phyloP scores from a whole-genome alignment of 2,329 filamentous ascomycete species.

The Pseudogymnoascus sp. region DNA sequence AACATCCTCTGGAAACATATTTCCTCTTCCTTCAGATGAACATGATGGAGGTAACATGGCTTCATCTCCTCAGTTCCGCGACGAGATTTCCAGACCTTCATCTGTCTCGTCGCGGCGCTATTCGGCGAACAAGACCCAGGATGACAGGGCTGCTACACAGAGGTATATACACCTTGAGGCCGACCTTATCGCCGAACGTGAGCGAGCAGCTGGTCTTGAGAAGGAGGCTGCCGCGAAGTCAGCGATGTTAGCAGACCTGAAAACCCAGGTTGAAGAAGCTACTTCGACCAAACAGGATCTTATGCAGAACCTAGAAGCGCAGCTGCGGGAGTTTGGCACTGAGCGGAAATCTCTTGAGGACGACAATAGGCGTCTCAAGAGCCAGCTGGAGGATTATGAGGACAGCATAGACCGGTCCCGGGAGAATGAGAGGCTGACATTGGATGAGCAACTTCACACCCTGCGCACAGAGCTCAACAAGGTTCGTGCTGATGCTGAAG shows the following conservation, averaged over 20 bases:
- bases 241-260: slow-evolving; percentile 53
- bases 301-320: slow-evolving; percentile 86
- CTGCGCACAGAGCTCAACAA: slow-evolving; percentile 66
- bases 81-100: slow-evolving; percentile 46
- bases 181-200: slow-evolving; percentile 67
- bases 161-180: slow-evolving; percentile 63
- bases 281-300: slow-evolving; percentile 91
- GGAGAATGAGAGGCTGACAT: slow-evolving; percentile 68
- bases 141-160: slow-evolving; percentile 54
- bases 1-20: slow-evolving; percentile 46
- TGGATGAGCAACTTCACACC: slow-evolving; percentile 59
- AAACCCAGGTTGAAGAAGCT: slow-evolving; percentile 69
- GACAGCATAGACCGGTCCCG: slow-evolving; percentile 84
- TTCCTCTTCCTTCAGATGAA: slow-evolving; percentile 41
- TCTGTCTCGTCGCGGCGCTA: slow-evolving; percentile 53
- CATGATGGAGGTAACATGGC: slow-evolving; percentile 36
- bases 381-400: slow-evolving; percentile 78
- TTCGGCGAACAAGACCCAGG: slow-evolving; percentile 49
- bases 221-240: slow-evolving; percentile 56
- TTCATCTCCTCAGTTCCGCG: slow-evolving; percentile 25
- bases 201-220: slow-evolving; percentile 57
- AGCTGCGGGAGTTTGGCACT: slow-evolving; percentile 78
- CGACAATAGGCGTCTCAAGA: slow-evolving; percentile 68
- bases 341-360: slow-evolving; percentile 77
- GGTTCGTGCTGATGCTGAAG: slow-evolving; percentile 47